Conservation (phyloP, 441 rosid species). For the Gossypium lobatum region DNA sequence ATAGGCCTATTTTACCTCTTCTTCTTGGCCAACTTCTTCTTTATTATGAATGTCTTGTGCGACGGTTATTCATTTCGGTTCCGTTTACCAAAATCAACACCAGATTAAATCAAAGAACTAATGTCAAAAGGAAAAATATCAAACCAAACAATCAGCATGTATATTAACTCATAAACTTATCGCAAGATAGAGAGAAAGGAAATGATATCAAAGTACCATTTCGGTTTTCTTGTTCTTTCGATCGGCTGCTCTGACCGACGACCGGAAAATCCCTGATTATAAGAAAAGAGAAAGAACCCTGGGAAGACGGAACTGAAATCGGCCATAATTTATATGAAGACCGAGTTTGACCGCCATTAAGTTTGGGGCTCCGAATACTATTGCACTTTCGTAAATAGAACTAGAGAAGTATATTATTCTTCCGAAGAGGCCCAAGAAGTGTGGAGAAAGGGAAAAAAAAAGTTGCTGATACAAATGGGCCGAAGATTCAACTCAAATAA, state of each 20-base stretch:
- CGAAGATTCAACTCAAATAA: background rate
- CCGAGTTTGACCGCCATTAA: background rate
- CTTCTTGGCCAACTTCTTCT: slow-evolving; percentile 89
- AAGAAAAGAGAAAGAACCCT: background rate
- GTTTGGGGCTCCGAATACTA: background rate
- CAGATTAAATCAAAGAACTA: background rate
- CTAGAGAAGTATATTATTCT: no score
- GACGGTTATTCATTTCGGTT: slow-evolving; percentile 48
- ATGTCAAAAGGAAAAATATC: background rate
- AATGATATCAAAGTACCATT: background rate
- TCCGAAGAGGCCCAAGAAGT: background rate
- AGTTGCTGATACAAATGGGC: background rate
- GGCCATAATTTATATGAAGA: background rate
- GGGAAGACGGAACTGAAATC: background rate
- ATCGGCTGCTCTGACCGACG: background rate
- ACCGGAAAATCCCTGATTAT: background rate
- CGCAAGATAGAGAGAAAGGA: background rate
- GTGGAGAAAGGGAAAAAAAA: background rate
- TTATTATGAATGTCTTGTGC: slow-evolving; percentile 73
- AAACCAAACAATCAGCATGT: background rate
- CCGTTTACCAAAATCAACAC: background rate
- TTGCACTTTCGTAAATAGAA: background rate
- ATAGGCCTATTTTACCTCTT: slow-evolving; percentile 93
- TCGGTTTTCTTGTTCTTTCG: background rate
- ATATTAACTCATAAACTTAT: background rate